phyloP scores from a whole-genome alignment of 164 flowering plant genomes.

The Umbellularia californica region DNA sequence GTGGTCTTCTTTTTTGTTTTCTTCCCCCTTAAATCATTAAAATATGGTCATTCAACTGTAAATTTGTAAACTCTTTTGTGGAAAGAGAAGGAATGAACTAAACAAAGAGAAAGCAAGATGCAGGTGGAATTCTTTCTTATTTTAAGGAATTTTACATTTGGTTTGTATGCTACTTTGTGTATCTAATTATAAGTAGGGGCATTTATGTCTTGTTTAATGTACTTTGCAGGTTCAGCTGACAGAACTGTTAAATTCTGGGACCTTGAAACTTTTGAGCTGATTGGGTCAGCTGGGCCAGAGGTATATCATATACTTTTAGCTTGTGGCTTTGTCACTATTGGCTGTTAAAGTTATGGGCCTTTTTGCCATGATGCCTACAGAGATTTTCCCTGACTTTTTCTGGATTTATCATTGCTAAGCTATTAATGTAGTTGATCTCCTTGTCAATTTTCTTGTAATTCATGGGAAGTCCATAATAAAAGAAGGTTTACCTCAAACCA shows the following conservation, averaged over 20 bases:
- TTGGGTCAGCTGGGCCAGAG: slow-evolving; percentile 97
- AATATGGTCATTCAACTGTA: background rate
- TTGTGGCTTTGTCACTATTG: background rate
- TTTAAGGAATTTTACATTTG: background rate
- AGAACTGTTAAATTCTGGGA: slow-evolving; percentile 98
- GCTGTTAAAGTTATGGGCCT: background rate
- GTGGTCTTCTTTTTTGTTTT: too few relatives aligned
- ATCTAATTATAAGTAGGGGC: background rate
- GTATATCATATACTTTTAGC: slow-evolving; percentile 27
- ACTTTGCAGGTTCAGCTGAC: slow-evolving; percentile 81
- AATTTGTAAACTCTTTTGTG: too few relatives aligned
- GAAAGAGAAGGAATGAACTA: background rate
- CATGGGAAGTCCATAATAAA: slow-evolving; percentile 1
- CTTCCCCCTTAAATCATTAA: background rate
- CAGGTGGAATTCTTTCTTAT: background rate
- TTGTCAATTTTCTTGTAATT: background rate
- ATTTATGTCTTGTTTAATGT: background rate
- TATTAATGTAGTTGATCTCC: background rate
- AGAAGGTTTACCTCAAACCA: background rate
- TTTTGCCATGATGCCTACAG: background rate
- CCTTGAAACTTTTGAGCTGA: slow-evolving; percentile 97
- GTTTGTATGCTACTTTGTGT: background rate
- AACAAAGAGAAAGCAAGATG: background rate
- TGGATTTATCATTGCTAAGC: background rate
- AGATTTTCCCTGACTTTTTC: background rate